A percentile compares a stretch with the other conserved stretches of the same genome.
These are phyloP conservation scores for maize (Zea mays) DNA, from an alignment of 176 grass and related monocot genomes.

Conservation along the genomic window Zm-B73-REFERENCE-NAM-5.0 NC_050102.1:125040001-125040500, in stretches of 20 bases:
- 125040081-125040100: neutral
- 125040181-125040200: neutral
- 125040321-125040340: no score
- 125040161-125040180: neutral
- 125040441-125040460: neutral
- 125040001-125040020: slow-evolving; percentile 20
- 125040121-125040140: neutral
- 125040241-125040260: no score
- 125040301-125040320: no score
- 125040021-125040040: neutral
- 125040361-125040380: no score
- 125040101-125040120: slow-evolving; percentile 25
- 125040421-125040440: no score
- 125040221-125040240: no score
- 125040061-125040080: slow-evolving; percentile 7
- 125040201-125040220: neutral
- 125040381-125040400: neutral
- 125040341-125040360: no score
- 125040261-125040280: no score
- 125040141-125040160: neutral
- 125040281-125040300: no score
- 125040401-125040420: neutral
- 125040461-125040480: neutral
- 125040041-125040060: neutral
- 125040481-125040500: neutral